A percentile compares a stretch with the other conserved stretches of the same genome.
These are phyloP conservation scores for Sarocladium oryzae DNA, from an alignment of 2,329 filamentous ascomycete genomes.

Conservation along the genomic window DNA sequence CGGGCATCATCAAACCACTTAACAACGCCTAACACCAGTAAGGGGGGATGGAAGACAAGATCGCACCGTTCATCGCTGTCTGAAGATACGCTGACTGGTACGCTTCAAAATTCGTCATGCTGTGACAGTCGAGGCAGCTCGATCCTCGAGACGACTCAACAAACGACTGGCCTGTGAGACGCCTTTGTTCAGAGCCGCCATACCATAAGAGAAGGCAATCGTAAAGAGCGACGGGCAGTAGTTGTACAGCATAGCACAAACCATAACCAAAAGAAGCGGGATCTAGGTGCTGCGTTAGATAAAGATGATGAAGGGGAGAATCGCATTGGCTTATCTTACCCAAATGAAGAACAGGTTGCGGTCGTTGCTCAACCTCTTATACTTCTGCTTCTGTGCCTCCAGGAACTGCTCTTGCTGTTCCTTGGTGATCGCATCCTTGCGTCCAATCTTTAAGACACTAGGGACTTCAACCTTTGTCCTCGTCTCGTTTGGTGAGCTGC, in stretches of 20 bases:
- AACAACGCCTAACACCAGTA: background rate
- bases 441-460: slow-evolving; percentile 50
- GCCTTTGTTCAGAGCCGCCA: background rate
- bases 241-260: slow-evolving; percentile 44
- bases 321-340: too few species aligned
- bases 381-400: slow-evolving; percentile 52
- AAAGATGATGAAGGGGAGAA: background rate
- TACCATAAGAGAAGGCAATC: background rate
- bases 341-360: slow-evolving; percentile 63
- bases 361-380: slow-evolving; percentile 58
- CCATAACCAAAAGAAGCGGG: slow-evolving; percentile 41
- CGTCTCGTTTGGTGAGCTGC: slow-evolving; percentile 20
- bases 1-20: too few species aligned
- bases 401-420: slow-evolving; percentile 60
- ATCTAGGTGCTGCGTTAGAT: slow-evolving; percentile 28
- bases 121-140: background rate
- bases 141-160: slow-evolving; percentile 1
- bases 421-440: slow-evolving; percentile 57
- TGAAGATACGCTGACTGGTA: too few species aligned
- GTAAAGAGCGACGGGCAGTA: slow-evolving; percentile 36
- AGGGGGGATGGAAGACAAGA: background rate
- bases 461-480: slow-evolving; percentile 35
- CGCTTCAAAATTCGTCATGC: background rate
- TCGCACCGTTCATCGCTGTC: background rate
- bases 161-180: background rate